A percentile compares a stretch with the other conserved stretches of the same genome.
Evolutionary conservation across 83 land plant species (phyloP).

Genomic region (Diphasiastrum complanatum): DNA sequence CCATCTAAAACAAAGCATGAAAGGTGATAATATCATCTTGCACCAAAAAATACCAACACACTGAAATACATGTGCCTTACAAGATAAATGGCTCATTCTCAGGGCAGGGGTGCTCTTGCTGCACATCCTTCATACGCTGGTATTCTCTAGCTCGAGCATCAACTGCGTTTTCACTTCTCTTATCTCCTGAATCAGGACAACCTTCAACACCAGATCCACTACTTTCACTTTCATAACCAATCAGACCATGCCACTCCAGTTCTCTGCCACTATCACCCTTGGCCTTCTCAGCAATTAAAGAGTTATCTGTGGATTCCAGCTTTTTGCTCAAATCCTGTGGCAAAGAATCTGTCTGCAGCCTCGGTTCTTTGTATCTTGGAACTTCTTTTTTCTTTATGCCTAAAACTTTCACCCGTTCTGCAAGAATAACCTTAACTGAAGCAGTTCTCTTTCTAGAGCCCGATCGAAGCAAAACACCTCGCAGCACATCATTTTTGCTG

Average conservation of each 20-base stretch:
- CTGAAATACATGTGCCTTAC: too few species aligned
- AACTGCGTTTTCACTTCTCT: too few species aligned
- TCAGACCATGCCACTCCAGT: conserved; percentile 10
- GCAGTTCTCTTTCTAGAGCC: not conserved
- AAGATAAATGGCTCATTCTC: too few species aligned
- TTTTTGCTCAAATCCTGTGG: not conserved
- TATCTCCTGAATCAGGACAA: too few species aligned
- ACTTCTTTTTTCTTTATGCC: not conserved
- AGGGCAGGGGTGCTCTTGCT: too few species aligned
- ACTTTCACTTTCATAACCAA: conserved; percentile 13
- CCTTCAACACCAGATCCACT: not conserved
- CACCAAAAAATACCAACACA: too few species aligned
- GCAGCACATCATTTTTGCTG: not conserved
- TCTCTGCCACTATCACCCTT: not conserved
- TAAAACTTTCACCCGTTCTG: not conserved
- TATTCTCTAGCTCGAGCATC: too few species aligned
- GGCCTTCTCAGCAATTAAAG: not conserved
- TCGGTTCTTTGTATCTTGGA: not conserved
- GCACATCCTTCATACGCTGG: too few species aligned
- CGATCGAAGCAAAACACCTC: not conserved
- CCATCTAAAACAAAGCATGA: too few species aligned
- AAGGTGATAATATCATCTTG: too few species aligned
- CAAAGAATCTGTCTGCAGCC: too few species aligned
- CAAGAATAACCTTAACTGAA: not conserved
- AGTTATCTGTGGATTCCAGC: not conserved